Evolutionary conservation across 2,329 filamentous ascomycete species (phyloP).

Genomic region (Cryphonectria radicalis): DNA sequence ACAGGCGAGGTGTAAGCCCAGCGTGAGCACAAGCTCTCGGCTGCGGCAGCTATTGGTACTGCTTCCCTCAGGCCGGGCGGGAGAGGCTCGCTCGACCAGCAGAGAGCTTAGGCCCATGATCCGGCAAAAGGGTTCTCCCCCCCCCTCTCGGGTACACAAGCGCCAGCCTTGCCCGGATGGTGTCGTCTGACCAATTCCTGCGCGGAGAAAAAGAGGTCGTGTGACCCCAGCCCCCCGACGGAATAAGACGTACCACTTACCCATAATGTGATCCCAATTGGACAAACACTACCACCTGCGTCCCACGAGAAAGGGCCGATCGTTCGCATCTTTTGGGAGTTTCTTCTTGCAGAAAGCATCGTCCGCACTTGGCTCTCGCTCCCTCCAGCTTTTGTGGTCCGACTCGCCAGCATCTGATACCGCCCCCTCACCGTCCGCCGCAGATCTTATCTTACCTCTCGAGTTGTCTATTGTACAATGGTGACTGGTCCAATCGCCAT

Average conservation of each 20-base stretch:
- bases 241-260: slow-evolving; percentile 10
- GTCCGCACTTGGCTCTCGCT: neutral
- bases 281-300: neutral
- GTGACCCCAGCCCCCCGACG: slow-evolving; percentile 24
- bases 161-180: slow-evolving; percentile 17
- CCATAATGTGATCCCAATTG: neutral
- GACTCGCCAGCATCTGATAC: neutral
- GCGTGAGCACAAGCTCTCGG: neutral
- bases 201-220: slow-evolving; percentile 26
- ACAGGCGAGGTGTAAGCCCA: slow-evolving; percentile 5
- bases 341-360: slow-evolving; percentile 1
- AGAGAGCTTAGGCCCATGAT: neutral
- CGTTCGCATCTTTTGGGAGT: neutral
- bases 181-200: slow-evolving; percentile 29
- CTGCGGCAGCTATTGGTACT: neutral
- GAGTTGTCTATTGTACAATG: neutral
- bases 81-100: neutral
- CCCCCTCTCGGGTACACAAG: neutral
- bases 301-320: neutral
- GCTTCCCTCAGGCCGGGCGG: neutral
- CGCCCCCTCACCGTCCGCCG: neutral
- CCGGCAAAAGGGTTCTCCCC: slow-evolving; percentile 1
- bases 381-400: neutral
- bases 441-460: neutral
- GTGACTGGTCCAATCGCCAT: neutral